Evolutionary conservation across 495 filamentous ascomycete genomes (phyloP), one percentile per base, ranked within the genome.

Genomic region (Penicillium argentinense): DNA sequence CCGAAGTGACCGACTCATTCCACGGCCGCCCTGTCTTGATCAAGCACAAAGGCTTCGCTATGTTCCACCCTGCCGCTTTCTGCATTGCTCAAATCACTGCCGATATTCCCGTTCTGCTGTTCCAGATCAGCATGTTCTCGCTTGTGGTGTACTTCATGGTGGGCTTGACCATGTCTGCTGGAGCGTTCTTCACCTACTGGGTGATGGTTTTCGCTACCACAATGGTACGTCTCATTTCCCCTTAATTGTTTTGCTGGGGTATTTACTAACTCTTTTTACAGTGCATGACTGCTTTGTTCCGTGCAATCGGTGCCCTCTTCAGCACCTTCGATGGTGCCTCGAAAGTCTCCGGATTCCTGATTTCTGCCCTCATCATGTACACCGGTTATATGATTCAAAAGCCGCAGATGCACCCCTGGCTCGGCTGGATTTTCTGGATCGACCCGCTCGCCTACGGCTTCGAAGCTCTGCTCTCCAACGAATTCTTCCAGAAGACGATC

Each of bases 61-160:
- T 88, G 54, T 89, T 87, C 64, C 78, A 86, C 7, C 88, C 88
- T 3, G 77, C 83, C 3, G 87, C 88, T 5, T 85, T 83, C 32
- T 83, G 79, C 19, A 70, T 93, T 25, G 86, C 85, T 1, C 79
- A 87, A 34, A 85, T 86, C 3, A 68, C 85, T 7, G 76, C 84
- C 9, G 88, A 93, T 50, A 60, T 88, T 7, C 87, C 87, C 0
- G 65, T 89, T 1, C 67, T 86, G 2, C 51, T 87, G n/a, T 62
- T 81, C 41, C 84, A 89, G 48, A 75, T 83, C 4, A 56, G 75
- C 26, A 68, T 88, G 16, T 91, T 89, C 59, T 68, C 79, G 26
- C 49, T 89, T 18, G 78, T 90, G 16, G 64, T 90, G 3, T 92
- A 90, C 70, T 91, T 86, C 56, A 89, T 90, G 85, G 72, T 74